Conservation (phyloP, 345 rosid genomes). For the Acer yangbiense region DNA sequence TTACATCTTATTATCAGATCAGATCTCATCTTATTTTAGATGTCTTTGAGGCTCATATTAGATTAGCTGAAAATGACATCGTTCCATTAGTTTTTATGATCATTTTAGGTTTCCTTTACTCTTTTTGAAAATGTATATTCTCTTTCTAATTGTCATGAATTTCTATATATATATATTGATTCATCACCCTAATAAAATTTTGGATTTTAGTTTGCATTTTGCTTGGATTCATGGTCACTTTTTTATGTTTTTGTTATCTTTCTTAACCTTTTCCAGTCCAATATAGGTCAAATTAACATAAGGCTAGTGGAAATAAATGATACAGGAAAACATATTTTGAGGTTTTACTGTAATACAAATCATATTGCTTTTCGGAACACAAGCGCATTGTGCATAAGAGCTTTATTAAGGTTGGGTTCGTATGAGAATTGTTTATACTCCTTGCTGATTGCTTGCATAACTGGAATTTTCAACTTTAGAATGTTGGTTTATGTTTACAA, state of each 20-base stretch:
- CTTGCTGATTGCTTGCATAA: constrained; percentile 5
- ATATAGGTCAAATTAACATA: not conserved
- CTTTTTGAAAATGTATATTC: not conserved
- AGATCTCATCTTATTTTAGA: not conserved
- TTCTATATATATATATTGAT: not conserved
- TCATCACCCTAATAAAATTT: not conserved
- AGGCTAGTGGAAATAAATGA: too few species aligned
- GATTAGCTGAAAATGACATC: not conserved
- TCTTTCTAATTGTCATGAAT: too few species aligned
- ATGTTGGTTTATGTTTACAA: not conserved
- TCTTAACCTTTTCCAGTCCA: not conserved
- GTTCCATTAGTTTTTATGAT: not conserved
- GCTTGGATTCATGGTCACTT: not conserved
- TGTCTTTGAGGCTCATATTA: not conserved
- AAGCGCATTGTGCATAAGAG: not conserved
- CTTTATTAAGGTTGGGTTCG: not conserved
- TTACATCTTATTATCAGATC: not conserved
- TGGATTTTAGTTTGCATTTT: not conserved
- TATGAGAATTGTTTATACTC: not conserved
- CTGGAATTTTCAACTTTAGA: not conserved
- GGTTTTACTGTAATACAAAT: too few species aligned
- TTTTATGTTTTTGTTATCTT: not conserved
- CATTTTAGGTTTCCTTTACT: not conserved
- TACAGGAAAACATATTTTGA: too few species aligned
- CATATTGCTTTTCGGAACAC: too few species aligned